phyloP scores from a whole-genome alignment of 2,329 filamentous ascomycete species.

The Bipolaris zeicola region DNA sequence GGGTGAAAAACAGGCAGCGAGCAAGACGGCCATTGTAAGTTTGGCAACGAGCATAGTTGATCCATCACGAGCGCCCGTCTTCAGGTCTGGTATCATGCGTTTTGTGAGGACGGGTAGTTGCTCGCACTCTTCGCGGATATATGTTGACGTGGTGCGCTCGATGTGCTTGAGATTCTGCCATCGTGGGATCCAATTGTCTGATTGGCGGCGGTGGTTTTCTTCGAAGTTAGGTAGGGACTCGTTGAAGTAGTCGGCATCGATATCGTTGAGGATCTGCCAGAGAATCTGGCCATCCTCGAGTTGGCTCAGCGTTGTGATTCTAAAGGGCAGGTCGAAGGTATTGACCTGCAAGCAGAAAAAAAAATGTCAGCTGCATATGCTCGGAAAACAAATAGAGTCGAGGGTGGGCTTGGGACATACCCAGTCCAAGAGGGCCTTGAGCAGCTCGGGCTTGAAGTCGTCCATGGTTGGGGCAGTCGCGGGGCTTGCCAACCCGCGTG shows the following conservation, averaged over 20 bases:
- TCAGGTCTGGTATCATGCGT: conserved; percentile 53
- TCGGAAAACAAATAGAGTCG: too few relatives aligned
- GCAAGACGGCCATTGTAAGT: conserved; percentile 56
- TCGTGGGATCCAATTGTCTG: conserved; percentile 57
- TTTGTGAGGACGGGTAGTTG: conserved; percentile 49
- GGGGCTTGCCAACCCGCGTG: conserved; percentile 2
- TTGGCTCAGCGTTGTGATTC: conserved; percentile 49
- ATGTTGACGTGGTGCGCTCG: conserved; percentile 55
- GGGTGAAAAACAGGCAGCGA: conserved; percentile 55
- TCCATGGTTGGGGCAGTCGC: conserved; percentile 35
- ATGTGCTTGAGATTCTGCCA: conserved; percentile 61
- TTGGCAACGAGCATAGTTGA: conserved; percentile 49
- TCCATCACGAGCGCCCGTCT: conserved; percentile 55
- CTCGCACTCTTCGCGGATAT: conserved; percentile 55
- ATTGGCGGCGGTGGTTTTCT: conserved; percentile 51
- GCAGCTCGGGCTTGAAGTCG: conserved; percentile 49
- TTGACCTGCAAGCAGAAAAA: conserved; percentile 42
- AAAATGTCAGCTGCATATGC: neutral
- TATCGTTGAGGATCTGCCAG: conserved; percentile 55
- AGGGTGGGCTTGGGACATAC: conserved; percentile 24
- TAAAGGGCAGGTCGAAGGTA: conserved; percentile 50
- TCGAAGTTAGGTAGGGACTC: conserved; percentile 53
- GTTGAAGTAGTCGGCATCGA: conserved; percentile 56
- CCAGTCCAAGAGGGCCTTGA: conserved; percentile 49
- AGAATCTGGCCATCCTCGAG: conserved; percentile 55